Conservation (phyloP, 2,329 filamentous ascomycete species). For the Nannizzia gypsea region DNA sequence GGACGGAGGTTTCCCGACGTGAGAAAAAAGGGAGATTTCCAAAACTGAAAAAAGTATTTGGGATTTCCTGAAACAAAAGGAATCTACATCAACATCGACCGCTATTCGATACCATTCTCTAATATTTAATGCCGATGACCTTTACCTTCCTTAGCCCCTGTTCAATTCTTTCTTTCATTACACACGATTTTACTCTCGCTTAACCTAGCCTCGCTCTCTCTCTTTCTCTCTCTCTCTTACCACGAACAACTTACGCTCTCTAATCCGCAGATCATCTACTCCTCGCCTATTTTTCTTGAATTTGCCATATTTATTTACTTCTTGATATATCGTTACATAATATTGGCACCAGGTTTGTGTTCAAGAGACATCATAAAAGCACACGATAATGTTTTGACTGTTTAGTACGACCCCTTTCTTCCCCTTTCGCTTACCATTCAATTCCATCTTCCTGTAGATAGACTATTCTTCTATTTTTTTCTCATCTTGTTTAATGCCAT, state of each 20-base stretch:
- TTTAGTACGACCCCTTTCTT: neutral
- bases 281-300: neutral
- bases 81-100: neutral
- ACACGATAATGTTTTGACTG: neutral
- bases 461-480: neutral
- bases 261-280: neutral
- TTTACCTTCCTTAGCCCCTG: neutral
- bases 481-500: neutral
- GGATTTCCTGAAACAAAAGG: slow-evolving; percentile 5
- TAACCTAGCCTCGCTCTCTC: too few relatives aligned
- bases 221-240: too few relatives aligned
- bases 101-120: neutral
- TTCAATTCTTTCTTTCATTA: neutral
- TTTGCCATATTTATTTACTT: neutral
- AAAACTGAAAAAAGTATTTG: slow-evolving; percentile 11
- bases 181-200: too few relatives aligned
- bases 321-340: slow-evolving; percentile 1
- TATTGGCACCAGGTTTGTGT: neutral
- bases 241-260: too few relatives aligned
- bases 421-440: neutral
- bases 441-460: neutral
- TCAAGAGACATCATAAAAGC: neutral
- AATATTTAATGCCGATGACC: neutral
- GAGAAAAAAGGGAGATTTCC: slow-evolving; percentile 14
- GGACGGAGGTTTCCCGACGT: neutral